Conservation (phyloP, 805 yeast species). For the Metschnikowia dekortorum region DNA sequence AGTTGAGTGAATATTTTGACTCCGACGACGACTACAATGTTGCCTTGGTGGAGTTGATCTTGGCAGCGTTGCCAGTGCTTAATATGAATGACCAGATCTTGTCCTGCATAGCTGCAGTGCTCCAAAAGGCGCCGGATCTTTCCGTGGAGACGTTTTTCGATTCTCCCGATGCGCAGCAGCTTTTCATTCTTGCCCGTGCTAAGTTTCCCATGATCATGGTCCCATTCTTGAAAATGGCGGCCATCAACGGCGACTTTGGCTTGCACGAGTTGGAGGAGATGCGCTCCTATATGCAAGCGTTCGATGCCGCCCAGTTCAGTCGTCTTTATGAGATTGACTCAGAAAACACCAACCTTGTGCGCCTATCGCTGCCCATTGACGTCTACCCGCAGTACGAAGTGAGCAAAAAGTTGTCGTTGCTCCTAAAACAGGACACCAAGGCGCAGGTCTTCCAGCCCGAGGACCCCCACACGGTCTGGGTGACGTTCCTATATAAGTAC, state of each 20-base stretch:
- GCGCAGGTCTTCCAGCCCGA: constrained; percentile 64
- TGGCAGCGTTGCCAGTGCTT: constrained; percentile 46
- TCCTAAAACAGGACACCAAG: constrained; percentile 49
- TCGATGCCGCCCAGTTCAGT: constrained; percentile 36
- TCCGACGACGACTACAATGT: constrained; percentile 52
- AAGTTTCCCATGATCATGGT: constrained; percentile 67
- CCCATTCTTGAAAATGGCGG: constrained; percentile 57
- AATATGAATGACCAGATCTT: constrained; percentile 44
- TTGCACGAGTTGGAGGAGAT: constrained; percentile 55
- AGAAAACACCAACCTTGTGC: constrained; percentile 48
- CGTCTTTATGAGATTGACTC: constrained; percentile 45
- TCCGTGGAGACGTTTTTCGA: constrained; percentile 44
- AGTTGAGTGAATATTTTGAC: constrained; percentile 38
- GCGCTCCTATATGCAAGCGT: constrained; percentile 55
- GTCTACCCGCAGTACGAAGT: constrained; percentile 56
- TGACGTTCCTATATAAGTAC: constrained; percentile 66
- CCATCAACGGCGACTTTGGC: constrained; percentile 66
- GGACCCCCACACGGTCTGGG: constrained; percentile 33
- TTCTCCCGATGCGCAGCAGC: constrained; percentile 39
- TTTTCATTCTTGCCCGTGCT: constrained; percentile 55
- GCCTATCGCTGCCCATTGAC: constrained; percentile 44
- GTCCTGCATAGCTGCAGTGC: constrained; percentile 36
- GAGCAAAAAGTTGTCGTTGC: constrained; percentile 41
- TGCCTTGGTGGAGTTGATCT: constrained; percentile 41
- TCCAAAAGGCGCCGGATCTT: constrained; percentile 43